Conservation (phyloP, 2,329 filamentous ascomycete genomes). For the Aureobasidium sp. region DNA sequence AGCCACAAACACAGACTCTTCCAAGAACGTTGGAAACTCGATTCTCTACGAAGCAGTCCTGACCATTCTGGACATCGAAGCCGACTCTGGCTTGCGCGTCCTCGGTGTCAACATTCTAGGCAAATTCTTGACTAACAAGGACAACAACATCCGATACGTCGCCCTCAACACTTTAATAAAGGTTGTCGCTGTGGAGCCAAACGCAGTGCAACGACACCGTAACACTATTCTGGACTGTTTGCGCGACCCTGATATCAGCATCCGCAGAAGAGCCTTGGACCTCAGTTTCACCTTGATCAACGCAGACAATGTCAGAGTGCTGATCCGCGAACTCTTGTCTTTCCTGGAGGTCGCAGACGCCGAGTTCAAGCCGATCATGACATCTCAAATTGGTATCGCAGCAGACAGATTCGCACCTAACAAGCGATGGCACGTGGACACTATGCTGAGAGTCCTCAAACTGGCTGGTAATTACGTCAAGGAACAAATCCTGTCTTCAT, state of each 20-base stretch:
- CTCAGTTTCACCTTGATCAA: conserved; percentile 98
- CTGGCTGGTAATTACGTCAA: conserved; percentile 95
- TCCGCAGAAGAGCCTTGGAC: conserved; percentile 87
- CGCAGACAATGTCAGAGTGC: conserved; percentile 86
- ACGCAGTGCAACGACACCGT: conserved; percentile 91
- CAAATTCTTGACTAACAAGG: conserved; percentile 95
- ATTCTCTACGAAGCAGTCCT: conserved; percentile 96
- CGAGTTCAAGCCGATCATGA: conserved; percentile 98
- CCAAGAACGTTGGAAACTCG: conserved; percentile 97
- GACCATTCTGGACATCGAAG: conserved; percentile 96
- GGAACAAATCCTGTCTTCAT: conserved; percentile 94
- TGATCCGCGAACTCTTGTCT: conserved; percentile 86
- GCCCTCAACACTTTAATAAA: conserved; percentile 96
- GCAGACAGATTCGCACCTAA: conserved; percentile 94
- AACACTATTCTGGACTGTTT: conserved; percentile 97
- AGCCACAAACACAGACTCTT: conserved; percentile 94
- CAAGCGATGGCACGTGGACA: conserved; percentile 98
- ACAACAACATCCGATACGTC: conserved; percentile 99
- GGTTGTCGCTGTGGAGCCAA: conserved; percentile 95
- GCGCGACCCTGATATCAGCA: conserved; percentile 95
- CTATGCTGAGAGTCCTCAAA: conserved; percentile 88
- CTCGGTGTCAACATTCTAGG: conserved; percentile 96
- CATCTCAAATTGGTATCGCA: conserved; percentile 92
- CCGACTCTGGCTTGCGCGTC: conserved; percentile 87
- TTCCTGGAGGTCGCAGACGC: conserved; percentile 97